Base-by-base conservation (phyloP, 163 green algal species). In the Volvox carteri region DNA sequence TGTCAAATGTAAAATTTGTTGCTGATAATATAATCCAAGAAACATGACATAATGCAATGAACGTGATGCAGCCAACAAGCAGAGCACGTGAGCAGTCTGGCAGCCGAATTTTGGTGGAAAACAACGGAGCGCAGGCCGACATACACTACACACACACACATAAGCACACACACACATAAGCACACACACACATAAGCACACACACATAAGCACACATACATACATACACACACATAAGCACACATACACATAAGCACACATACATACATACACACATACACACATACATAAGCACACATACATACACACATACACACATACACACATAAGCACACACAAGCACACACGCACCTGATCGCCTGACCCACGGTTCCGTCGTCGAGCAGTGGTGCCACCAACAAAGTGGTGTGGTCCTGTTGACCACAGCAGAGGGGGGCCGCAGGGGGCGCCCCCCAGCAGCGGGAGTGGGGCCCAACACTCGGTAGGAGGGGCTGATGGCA, bases 301-400 rank as follows among this genome's bases (percentile, higher is more conserved):
- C 67, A 42, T 19, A 76, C 67, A 65, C 8, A 12, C 28, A 8
- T 58, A 58, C n/a, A 37, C n/a, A 75, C 11, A 8, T 37, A 37
- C n/a, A 12, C 68, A 77, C 68, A 14, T 41, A 4, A 11, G 48
- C 35, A 77, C 68, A 8, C 68, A 28, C 68, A 75, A n/a, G n/a
- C 65, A 75, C 35, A 16, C 68, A 62, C 80, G 44, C 56, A 91
- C 78, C 33, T 90, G 33, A 46, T 52, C 5, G 67, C 30, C 42
- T 52, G 70, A 12, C 33, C 56, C 25, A 68, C 21, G 62, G 48
- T 78, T 12, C 78, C 90, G 28, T 84, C 92, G 12, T 72, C 74
- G 37, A 56, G 73, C 46, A 98, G 30, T 1, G 94, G 86, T 28
- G 90, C 95, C 56, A 95, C 83, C 68, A 86, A 91, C 33, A 98